phyloP scores from a whole-genome alignment of 2,329 filamentous ascomycete genomes.

The Plenodomus tracheiphilus region DNA sequence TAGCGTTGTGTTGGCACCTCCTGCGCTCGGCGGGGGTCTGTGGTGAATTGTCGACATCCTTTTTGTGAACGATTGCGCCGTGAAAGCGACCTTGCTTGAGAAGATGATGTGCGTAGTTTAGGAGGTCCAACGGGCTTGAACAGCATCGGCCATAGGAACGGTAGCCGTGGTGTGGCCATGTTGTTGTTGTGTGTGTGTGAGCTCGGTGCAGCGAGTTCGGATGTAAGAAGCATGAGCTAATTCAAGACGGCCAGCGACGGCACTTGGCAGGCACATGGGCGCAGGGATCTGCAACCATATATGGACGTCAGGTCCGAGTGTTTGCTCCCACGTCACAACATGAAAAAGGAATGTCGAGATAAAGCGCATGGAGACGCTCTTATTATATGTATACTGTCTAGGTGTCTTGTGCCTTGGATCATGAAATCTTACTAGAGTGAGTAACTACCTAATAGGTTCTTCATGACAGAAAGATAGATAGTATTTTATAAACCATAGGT shows the following conservation, averaged over 20 bases:
- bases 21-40: slow-evolving; percentile 33
- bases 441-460: too few relatives aligned
- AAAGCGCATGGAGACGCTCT: not conserved
- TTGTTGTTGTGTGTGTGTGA: slow-evolving; percentile 6
- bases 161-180: slow-evolving; percentile 51
- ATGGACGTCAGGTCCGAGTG: slow-evolving; percentile 11
- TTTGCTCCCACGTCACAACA: not conserved
- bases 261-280: slow-evolving; percentile 4
- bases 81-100: slow-evolving; percentile 6
- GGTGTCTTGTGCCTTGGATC: too few relatives aligned
- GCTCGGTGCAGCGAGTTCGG: not conserved
- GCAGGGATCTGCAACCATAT: slow-evolving; percentile 17
- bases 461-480: too few relatives aligned
- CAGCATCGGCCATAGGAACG: slow-evolving; percentile 53
- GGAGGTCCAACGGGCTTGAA: slow-evolving; percentile 37
- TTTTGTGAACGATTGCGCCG: slow-evolving; percentile 17
- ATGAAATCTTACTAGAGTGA: too few relatives aligned
- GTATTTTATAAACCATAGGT: too few relatives aligned
- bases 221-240: not conserved
- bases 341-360: not conserved
- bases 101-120: slow-evolving; percentile 20
- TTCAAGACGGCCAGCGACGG: slow-evolving; percentile 1
- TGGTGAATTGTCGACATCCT: slow-evolving; percentile 28
- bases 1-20: slow-evolving; percentile 48
- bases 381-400: too few relatives aligned